These are phyloP conservation scores for Pelargonium australe DNA, from an alignment of 441 rosid genomes.

Conservation along the genomic window DNA sequence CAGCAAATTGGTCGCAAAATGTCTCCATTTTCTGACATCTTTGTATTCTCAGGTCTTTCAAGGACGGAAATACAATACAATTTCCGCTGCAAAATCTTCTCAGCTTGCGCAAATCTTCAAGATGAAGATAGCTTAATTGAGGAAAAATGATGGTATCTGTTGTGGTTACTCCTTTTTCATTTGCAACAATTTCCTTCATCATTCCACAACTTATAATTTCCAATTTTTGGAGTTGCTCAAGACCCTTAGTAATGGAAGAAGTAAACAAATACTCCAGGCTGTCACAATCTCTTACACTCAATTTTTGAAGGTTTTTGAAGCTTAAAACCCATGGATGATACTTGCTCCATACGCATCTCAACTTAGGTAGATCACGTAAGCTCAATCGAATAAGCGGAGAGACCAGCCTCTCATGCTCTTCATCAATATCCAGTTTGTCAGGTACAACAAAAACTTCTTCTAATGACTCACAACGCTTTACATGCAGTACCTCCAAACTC, in stretches of 20 bases:
- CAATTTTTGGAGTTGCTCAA: no score
- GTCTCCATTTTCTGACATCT: no score
- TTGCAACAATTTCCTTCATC: constrained; percentile 13
- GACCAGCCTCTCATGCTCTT: no score
- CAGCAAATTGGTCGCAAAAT: background rate
- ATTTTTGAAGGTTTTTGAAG: constrained; percentile 16
- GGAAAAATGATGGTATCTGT: background rate
- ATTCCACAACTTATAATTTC: background rate
- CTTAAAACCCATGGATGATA: constrained; percentile 16
- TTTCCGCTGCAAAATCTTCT: background rate
- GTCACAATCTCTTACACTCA: constrained; percentile 9
- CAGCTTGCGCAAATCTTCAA: background rate
- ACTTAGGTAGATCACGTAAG: constrained; percentile 14
- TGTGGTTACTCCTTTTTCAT: background rate
- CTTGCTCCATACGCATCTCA: constrained; percentile 29
- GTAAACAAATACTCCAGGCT: constrained; percentile 13
- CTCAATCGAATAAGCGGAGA: background rate
- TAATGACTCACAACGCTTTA: no score
- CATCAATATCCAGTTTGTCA: no score
- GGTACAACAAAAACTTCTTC: no score
- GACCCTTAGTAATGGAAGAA: background rate
- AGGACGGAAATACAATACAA: no score
- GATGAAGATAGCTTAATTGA: background rate
- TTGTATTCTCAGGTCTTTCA: no score
- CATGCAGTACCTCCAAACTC: no score